Base-by-base conservation (phyloP, 495 filamentous ascomycete genomes). In the Penicillium daleae region DNA sequence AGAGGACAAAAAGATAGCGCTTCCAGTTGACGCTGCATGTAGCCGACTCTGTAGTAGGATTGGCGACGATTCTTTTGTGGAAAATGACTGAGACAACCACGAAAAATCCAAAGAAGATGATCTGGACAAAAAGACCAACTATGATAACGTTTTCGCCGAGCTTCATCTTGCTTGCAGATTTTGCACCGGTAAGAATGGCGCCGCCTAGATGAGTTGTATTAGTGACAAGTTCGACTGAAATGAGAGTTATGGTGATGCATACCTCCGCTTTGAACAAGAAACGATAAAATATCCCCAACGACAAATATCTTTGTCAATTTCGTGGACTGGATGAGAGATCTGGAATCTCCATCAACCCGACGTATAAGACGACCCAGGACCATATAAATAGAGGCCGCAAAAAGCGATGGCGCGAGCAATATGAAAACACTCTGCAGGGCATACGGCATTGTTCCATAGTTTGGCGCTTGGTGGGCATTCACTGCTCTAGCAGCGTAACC, bases 371-470 rank as follows among this genome's bases (percentile, higher is more conserved):
- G 75, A 0, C 78, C 84, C 19, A 86, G 82, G 21, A 80, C 66
- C 82, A 86, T 86, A 68, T 86, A 86, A 32, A 86, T 78, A 0
- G 82, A 83, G 5, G 84, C 64, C 0, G 64, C 60, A 33, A 66
- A 66, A 1, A 66, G 44, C 0, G 60, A 60, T 4, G 64, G 60
- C 0, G 19, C 60, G n/a, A 66, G 40, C 0, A 66, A 33, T 33
- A 63, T 60, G 44, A 66, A 60, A 7, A 66, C 4, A 15, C 51
- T 55, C 27, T 66, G 64, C 12, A 66, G 2, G 1, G 53, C 46
- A 21, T 63, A 63, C n/a, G 57, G 56, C 31, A 51, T 59, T 0
- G 59, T 55, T 3, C 46, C 19, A 21, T 62, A 66, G 22, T 50
- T 59, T n/a, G 59, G 59, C 3, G 48, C 33, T 42, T 57, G 27